phyloP scores from a whole-genome alignment of 108 stramenopile species.

The Cyclotella choctawhatcheeana region DNA sequence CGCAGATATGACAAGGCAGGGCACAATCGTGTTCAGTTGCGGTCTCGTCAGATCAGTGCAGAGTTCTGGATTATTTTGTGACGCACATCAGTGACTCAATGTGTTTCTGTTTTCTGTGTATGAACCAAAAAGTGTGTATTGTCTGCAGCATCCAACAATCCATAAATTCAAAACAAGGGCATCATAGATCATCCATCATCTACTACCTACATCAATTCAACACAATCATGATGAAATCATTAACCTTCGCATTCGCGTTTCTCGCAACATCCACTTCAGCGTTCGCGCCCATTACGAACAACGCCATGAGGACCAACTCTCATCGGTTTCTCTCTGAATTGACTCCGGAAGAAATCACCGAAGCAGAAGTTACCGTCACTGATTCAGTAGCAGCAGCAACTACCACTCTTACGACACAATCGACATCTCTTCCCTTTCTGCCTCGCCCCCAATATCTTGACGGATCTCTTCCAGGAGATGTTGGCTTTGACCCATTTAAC shows the following conservation, averaged over 20 bases:
- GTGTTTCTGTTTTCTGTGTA: too few species aligned
- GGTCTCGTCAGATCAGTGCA: too few species aligned
- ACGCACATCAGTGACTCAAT: too few species aligned
- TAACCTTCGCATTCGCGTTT: conserved; percentile 57
- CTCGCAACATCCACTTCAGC: conserved; percentile 54
- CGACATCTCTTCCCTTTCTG: conserved; percentile 77
- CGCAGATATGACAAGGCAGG: too few species aligned
- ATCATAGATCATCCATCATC: too few species aligned
- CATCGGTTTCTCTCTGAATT: conserved; percentile 18
- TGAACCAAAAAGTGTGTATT: too few species aligned
- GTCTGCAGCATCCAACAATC: too few species aligned
- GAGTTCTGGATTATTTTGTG: too few species aligned
- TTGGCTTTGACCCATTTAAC: conserved; percentile 93
- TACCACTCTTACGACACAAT: conserved; percentile 51
- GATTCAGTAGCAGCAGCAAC: conserved; percentile 1
- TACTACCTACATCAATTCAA: too few species aligned
- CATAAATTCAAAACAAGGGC: too few species aligned
- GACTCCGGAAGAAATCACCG: background rate
- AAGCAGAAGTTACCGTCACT: background rate
- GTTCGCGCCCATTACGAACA: conserved; percentile 55
- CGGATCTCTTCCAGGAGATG: conserved; percentile 82
- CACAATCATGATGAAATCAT: conserved; percentile 63
- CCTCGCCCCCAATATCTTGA: conserved; percentile 67
- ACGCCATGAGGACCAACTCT: background rate
- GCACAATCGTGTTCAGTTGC: too few species aligned